These are phyloP conservation scores for Oryza rufipogon DNA, from an alignment of 176 grass and related monocot genomes.

Conservation along the genomic window DNA sequence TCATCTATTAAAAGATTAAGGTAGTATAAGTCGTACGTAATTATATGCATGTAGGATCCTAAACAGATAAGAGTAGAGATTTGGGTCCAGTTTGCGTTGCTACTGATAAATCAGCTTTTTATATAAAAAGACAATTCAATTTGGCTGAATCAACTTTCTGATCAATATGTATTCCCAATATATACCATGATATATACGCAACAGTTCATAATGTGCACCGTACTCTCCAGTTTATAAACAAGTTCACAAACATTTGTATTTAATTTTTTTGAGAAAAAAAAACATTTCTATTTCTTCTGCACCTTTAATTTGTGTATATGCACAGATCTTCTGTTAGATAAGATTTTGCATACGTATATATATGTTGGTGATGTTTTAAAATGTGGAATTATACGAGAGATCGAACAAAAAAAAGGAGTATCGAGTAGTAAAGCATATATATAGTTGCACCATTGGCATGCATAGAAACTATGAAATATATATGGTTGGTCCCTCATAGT, in stretches of 20 bases:
- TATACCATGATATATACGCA: background rate
- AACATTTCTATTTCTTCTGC: no score
- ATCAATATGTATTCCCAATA: background rate
- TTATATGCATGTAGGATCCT: background rate
- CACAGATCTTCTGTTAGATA: background rate
- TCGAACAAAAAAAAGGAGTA: background rate
- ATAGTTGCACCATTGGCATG: no score
- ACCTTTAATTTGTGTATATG: background rate
- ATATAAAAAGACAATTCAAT: background rate
- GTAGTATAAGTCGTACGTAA: no score
- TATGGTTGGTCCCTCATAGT: constrained; percentile 1
- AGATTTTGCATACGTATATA: background rate
- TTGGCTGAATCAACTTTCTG: background rate
- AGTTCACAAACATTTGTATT: background rate
- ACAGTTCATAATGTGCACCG: background rate
- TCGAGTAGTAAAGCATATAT: background rate
- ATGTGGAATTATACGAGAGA: background rate
- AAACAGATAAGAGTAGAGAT: background rate
- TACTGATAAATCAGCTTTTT: background rate
- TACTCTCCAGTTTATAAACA: background rate
- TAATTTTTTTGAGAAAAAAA: no score
- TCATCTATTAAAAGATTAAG: no score
- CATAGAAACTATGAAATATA: background rate
- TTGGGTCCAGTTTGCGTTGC: background rate
- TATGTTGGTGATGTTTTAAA: no score